Base-by-base conservation (phyloP, 2,329 filamentous ascomycete species). In the Arthrobotrys musiformis region DNA sequence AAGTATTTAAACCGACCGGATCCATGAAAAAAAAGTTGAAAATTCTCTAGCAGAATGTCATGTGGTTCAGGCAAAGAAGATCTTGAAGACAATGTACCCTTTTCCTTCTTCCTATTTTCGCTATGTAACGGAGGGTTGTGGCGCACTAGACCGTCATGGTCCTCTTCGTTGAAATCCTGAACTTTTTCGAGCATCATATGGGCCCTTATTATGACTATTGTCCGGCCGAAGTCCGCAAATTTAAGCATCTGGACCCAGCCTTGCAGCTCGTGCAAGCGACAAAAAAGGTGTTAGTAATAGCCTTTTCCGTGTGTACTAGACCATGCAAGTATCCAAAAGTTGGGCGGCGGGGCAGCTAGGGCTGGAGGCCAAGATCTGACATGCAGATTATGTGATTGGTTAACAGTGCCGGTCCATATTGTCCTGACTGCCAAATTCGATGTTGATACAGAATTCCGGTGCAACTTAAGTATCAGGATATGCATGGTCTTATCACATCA, bases 291-390 rank as follows among this genome's bases (percentile, higher is more conserved):
- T 58, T 40, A 37, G 17, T 40, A 52, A 54, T 46, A 68, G 63
- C 63, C 56, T 62, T 68, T 62, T 63, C 72, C 63, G 56, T 64
- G 54, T 46, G 68, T 1, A 62, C 28, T 30, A 58, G 11, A 52
- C 28, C n/a, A 11, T 56, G 50, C 50, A 35, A 54, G n/a, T 26
- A 33, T 11, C 8, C 33, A 11, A 58, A 40, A 40, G 13, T 17
- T n/a, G 48, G 42, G 19, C 35, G 54, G 26, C 22, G 42, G 30
- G 46, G 17, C 2, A 24, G 46, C 61, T 42, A 42, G 33, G 54
- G 54, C 54, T 40, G 54, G 54, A 37, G 19, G 61, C 69, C 52
- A 73, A 64, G 56, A 52, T 76, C 63, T 76, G 72, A 76, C 72
- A 58, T 69, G 72, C 64, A 76, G 70, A 40, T 22, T 9, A 8